Percentiles rank a stretch among this genome's conserved stretches.
Conservation (phyloP, 257 asterid species). For the Catharanthus roseus region DNA sequence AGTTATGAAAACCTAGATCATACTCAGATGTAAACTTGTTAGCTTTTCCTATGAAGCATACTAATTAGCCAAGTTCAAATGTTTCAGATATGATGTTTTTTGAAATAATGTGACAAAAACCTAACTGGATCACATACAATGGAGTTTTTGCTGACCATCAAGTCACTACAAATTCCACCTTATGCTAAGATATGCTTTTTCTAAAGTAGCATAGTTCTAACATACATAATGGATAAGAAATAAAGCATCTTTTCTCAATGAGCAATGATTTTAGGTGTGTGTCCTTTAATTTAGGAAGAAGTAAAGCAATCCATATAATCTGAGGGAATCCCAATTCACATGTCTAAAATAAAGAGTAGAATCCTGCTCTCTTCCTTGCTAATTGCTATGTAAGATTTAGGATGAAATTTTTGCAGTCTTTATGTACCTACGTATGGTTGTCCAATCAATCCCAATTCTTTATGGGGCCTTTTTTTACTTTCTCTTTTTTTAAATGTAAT, state of each 20-base stretch:
- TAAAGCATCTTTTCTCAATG: not conserved
- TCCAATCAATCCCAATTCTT: too few species aligned
- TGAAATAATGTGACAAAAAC: not conserved
- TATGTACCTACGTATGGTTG: too few species aligned
- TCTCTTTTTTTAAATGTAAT: too few species aligned
- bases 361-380: too few species aligned
- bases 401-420: too few species aligned
- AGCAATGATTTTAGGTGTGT: not conserved
- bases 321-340: not conserved
- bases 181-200: not conserved
- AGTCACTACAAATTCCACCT: not conserved
- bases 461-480: too few species aligned
- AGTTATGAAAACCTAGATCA: not conserved
- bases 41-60: not conserved
- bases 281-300: not conserved
- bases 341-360: too few species aligned
- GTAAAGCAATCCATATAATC: not conserved
- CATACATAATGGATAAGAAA: not conserved
- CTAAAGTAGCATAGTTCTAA: not conserved
- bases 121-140: not conserved
- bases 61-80: not conserved
- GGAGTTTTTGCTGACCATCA: not conserved
- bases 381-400: too few species aligned
- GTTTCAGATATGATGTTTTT: not conserved
- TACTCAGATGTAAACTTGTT: too few species aligned